Evolutionary conservation across 2,329 filamentous ascomycete species (phyloP).

Genomic region (Talaromyces sp.): DNA sequence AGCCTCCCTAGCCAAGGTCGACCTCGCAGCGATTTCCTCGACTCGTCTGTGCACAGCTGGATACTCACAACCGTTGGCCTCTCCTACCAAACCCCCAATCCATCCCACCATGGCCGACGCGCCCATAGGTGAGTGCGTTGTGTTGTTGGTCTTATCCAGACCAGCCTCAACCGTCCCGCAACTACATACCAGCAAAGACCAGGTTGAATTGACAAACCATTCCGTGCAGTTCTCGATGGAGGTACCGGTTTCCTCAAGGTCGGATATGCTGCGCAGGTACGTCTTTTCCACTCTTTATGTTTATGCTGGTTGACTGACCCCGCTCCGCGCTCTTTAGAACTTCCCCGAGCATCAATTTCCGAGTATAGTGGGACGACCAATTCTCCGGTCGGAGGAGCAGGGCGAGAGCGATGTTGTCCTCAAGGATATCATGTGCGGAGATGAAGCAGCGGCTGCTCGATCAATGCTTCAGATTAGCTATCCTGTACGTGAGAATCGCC

Average conservation of each 20-base stretch:
- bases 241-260: conserved; percentile 99
- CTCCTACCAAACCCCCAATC: background rate
- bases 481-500: conserved; percentile 51
- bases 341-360: conserved; percentile 99
- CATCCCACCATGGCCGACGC: conserved; percentile 39
- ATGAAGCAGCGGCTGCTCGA: conserved; percentile 90
- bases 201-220: conserved; percentile 3
- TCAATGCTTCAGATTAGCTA: conserved; percentile 99
- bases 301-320: background rate
- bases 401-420: conserved; percentile 61
- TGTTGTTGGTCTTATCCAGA: conserved; percentile 4
- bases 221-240: conserved; percentile 82
- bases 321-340: conserved; percentile 54
- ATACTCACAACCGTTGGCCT: background rate
- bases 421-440: conserved; percentile 99
- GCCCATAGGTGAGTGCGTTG: conserved; percentile 39
- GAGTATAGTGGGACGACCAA: conserved; percentile 95
- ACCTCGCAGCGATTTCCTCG: background rate
- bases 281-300: conserved; percentile 14
- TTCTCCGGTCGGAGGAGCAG: conserved; percentile 91
- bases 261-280: conserved; percentile 86
- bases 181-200: background rate
- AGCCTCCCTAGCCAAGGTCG: background rate
- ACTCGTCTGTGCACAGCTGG: background rate
- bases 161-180: background rate